phyloP scores from a whole-genome alignment of 331 rosid genomes.

The Acacia concinna region DNA sequence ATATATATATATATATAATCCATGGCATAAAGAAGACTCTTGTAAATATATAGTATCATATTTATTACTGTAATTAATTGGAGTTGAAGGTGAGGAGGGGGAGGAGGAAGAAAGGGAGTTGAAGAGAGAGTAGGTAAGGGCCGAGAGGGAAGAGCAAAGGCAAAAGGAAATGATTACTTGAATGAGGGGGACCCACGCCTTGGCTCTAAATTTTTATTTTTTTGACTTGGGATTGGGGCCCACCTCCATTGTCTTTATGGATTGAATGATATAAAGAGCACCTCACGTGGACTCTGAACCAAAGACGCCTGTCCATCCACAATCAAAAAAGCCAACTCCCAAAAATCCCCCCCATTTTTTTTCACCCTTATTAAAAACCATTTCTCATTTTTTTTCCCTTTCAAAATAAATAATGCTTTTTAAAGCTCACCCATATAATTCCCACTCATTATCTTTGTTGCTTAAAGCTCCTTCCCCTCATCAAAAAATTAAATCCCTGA shows the following conservation, averaged over 20 bases:
- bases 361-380: not conserved
- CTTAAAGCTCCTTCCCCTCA: constrained; percentile 68
- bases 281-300: constrained; percentile 99
- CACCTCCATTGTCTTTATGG: constrained; percentile 95
- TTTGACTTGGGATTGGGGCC: constrained; percentile 96
- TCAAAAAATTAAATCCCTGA: not conserved
- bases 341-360: not conserved
- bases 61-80: not conserved
- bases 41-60: too few relatives aligned
- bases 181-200: constrained; percentile 75
- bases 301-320: constrained; percentile 92
- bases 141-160: constrained; percentile 44
- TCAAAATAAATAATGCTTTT: constrained; percentile 41
- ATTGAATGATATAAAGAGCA: constrained; percentile 97
- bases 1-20: too few relatives aligned
- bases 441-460: constrained; percentile 98
- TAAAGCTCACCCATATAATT: constrained; percentile 60
- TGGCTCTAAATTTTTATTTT: constrained; percentile 46
- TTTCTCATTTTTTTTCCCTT: not conserved
- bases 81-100: not conserved
- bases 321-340: constrained; percentile 44
- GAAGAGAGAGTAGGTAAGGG: not conserved
- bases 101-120: not conserved
- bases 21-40: too few relatives aligned
- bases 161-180: constrained; percentile 85